These are phyloP conservation scores for Yarrowia keelungensis DNA, from an alignment of 805 yeast species.

Conservation along the genomic window DNA sequence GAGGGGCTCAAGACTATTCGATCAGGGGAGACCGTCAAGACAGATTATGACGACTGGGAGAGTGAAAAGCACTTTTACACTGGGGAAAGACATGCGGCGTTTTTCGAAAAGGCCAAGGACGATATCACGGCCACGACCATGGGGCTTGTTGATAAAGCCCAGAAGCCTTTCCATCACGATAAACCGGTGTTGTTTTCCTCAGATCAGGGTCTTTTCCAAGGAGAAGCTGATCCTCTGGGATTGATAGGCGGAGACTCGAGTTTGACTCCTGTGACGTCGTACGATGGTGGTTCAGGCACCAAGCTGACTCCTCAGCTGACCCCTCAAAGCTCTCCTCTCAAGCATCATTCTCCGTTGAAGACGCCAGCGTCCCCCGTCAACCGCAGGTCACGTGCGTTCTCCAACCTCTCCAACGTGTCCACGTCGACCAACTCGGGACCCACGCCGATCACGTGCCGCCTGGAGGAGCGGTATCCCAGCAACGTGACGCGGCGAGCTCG, in stretches of 20 bases:
- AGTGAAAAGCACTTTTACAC: constrained; percentile 40
- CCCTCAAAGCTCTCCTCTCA: not conserved
- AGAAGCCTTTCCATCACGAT: constrained; percentile 34
- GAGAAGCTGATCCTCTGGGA: constrained; percentile 45
- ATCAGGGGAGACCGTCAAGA: constrained; percentile 46
- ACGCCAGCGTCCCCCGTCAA: not conserved
- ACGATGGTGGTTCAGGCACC: constrained; percentile 8
- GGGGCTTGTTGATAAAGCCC: constrained; percentile 28
- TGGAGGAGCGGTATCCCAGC: constrained; percentile 34
- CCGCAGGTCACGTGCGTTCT: constrained; percentile 12
- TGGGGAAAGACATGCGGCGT: constrained; percentile 44
- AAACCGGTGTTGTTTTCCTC: constrained; percentile 44
- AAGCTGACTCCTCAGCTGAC: constrained; percentile 7
- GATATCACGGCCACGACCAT: constrained; percentile 41
- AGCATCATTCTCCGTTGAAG: not conserved
- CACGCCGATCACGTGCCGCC: constrained; percentile 37
- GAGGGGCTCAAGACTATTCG: constrained; percentile 45
- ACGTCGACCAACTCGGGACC: constrained; percentile 13
- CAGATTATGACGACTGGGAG: constrained; percentile 45
- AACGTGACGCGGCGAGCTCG: constrained; percentile 42
- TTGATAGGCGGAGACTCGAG: constrained; percentile 26
- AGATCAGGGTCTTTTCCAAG: constrained; percentile 45
- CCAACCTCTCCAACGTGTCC: constrained; percentile 16
- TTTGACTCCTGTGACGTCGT: constrained; percentile 11
- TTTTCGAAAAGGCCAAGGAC: constrained; percentile 56